Evolutionary conservation across 495 filamentous ascomycete genomes (phyloP), one percentile per base, ranked within the genome.

Genomic region (Acidomyces sp.): DNA sequence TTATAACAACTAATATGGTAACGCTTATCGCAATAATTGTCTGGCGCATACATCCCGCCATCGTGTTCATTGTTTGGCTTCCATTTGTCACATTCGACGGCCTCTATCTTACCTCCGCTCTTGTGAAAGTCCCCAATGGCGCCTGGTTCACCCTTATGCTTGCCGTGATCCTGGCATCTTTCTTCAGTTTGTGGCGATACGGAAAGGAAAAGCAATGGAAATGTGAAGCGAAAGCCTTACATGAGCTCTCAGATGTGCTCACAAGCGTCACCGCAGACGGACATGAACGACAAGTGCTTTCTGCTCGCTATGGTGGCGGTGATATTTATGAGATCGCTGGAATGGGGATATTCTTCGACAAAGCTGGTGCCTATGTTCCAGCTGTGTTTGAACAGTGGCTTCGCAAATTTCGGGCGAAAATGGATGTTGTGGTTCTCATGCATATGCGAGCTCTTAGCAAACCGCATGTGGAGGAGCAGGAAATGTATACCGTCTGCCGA

Each of bases 141-240:
- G 80, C 80, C 11, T 85, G 80, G 80, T 80, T 85, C 43, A 84
- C 80, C 0, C 56, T 85, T 9, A 58, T 71, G 0, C 65, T 84
- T n/a, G 66, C 75, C 0, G 57, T 60, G 4, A 52, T 80, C 1
- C 61, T 84, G 0, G 63, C 74, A 0, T 61, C 56, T 22, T 46
- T 83, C 19, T 76, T 83, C 45, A 56, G 82, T 20, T 62, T 83
- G 10, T 85, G 80, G 80, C 71, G 80, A 15, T 82, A 71, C 40
- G 80, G 80, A 12, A 84, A 85, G 55, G 75, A 81, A 42, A 68
- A 69, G 36, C 80, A 85, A 54, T 85, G 80, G 80, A 60, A 52
- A 11, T 70, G 78, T 7, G 80, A 85, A 56, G 66, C 62, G 0
- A 62, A 65, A 31, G 77, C 81, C 43, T 65, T 69, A 0, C 65